A percentile compares a stretch with the other conserved stretches of the same genome.
Evolutionary conservation across 192 early-diverging fungal genomes (phyloP).

Genomic region (Dissophora globulifera): DNA sequence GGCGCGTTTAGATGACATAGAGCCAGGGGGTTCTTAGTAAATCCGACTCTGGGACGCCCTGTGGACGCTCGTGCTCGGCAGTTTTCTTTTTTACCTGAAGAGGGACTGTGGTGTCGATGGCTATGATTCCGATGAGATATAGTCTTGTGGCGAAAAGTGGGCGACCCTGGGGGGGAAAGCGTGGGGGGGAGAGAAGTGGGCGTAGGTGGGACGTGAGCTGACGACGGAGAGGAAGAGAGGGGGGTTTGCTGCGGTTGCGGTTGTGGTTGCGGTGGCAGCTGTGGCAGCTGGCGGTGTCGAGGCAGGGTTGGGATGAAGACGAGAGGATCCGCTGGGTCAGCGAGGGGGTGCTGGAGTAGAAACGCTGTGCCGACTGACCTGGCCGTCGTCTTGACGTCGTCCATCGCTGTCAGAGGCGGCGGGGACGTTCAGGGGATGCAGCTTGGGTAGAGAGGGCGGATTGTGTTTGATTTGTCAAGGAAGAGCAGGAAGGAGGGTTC

Average conservation of each 20-base stretch:
- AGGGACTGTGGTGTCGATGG: background rate
- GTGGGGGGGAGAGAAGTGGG: conserved; percentile 29
- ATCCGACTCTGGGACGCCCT: background rate
- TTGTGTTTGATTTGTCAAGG: no score
- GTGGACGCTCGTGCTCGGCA: background rate
- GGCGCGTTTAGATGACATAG: no score
- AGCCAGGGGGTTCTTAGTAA: no score
- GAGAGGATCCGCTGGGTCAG: conserved; percentile 44
- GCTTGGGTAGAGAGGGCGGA: background rate
- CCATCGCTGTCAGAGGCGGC: conserved; percentile 17
- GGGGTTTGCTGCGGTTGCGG: background rate
- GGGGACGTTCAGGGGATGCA: conserved; percentile 4
- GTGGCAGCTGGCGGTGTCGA: conserved; percentile 33
- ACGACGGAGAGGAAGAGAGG: background rate
- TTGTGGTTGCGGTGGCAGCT: no score
- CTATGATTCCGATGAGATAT: conserved; percentile 2
- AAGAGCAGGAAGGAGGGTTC: background rate
- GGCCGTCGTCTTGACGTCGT: conserved; percentile 17
- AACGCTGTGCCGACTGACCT: conserved; percentile 24
- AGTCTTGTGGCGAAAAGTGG: conserved; percentile 9
- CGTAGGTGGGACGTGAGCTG: conserved; percentile 27
- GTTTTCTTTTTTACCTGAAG: no score
- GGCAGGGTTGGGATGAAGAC: conserved; percentile 40
- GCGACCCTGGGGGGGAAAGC: conserved; percentile 38
- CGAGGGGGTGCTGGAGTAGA: conserved; percentile 46